Conservation (phyloP, 1,139 yeast genomes). For the Meyerozyma carpophila region DNA sequence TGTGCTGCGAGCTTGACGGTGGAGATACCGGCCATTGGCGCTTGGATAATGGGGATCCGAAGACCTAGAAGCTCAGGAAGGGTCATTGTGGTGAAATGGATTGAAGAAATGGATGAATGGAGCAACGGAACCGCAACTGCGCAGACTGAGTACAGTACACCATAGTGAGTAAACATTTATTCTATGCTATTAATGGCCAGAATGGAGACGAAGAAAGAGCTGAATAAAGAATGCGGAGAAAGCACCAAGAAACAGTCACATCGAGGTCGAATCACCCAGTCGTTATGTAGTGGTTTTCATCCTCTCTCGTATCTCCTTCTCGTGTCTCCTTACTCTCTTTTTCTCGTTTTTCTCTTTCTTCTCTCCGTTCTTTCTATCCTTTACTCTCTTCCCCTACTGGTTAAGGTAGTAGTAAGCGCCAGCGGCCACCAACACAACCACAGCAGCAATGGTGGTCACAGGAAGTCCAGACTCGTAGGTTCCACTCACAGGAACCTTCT, state of each 20-base stretch:
- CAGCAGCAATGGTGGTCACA: constrained; percentile 32
- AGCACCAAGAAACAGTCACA: neutral
- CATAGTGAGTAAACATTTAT: constrained; percentile 2
- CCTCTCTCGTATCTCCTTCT: no score
- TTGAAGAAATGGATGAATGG: no score
- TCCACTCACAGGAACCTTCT: constrained; percentile 16
- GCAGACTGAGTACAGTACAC: neutral
- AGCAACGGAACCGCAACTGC: neutral
- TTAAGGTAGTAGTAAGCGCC: constrained; percentile 47
- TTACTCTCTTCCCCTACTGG: constrained; percentile 4
- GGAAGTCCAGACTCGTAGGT: constrained; percentile 23
- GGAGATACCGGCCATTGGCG: constrained; percentile 53
- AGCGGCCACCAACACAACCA: constrained; percentile 49
- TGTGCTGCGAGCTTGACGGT: constrained; percentile 36
- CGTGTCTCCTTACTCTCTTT: no score
- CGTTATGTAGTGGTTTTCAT: no score
- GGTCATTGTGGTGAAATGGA: neutral
- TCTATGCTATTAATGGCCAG: neutral
- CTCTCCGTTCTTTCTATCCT: no score
- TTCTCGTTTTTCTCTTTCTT: no score
- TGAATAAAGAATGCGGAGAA: neutral
- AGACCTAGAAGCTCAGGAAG: constrained; percentile 11
- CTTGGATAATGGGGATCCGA: constrained; percentile 37
- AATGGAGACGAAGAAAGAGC: neutral
- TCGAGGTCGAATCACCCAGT: neutral